These are phyloP conservation scores for Chimonanthus praecox DNA, from an alignment of 164 flowering plant genomes.

Conservation along the genomic window DNA sequence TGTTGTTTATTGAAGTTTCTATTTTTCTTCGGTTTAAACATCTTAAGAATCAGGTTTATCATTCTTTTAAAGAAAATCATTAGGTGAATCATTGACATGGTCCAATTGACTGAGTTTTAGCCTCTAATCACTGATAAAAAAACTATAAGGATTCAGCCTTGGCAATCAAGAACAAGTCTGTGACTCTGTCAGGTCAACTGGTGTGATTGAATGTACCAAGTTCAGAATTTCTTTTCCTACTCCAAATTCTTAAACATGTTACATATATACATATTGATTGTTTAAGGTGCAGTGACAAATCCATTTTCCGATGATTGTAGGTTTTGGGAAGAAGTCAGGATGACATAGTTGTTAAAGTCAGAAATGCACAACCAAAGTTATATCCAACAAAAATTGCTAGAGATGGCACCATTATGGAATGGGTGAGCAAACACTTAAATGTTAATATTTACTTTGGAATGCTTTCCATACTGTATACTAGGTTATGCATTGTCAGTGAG, in stretches of 20 bases:
- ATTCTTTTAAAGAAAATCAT: background rate
- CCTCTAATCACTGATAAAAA: background rate
- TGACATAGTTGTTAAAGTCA: constrained; percentile 45
- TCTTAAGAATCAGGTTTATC: background rate
- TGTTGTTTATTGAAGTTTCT: constrained; percentile 8
- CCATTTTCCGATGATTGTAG: constrained; percentile 26
- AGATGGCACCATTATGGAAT: constrained; percentile 94
- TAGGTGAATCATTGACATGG: background rate
- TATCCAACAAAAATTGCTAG: constrained; percentile 61
- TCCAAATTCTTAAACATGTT: background rate
- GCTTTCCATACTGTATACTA: background rate
- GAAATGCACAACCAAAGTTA: constrained; percentile 51
- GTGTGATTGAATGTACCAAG: background rate
- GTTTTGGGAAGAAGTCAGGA: constrained; percentile 60
- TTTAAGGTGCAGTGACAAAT: background rate
- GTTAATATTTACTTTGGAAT: background rate
- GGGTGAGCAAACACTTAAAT: constrained; percentile 44
- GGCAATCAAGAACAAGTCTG: background rate
- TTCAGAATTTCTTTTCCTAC: background rate
- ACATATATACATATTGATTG: background rate
- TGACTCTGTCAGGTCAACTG: background rate
- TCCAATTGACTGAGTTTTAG: background rate
- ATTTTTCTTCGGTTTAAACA: background rate
- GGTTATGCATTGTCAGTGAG: background rate
- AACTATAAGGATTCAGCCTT: background rate